These are phyloP conservation scores for Gonium pectorale DNA, from an alignment of 139 green algal genomes.

Conservation along the genomic window DNA sequence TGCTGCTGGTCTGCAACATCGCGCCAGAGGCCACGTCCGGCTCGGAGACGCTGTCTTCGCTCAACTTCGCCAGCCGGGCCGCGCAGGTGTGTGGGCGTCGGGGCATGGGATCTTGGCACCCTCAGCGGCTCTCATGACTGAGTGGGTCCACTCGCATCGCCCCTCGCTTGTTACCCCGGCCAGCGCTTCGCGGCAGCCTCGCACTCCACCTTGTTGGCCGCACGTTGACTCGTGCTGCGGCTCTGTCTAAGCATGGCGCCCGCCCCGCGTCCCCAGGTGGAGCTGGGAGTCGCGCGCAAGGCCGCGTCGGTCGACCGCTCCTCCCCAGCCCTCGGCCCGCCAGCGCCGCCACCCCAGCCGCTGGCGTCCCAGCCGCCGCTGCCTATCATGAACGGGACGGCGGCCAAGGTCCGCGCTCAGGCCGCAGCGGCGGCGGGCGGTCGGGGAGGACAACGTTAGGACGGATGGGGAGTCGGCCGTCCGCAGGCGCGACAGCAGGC, in stretches of 20 bases:
- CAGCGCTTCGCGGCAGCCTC: too few relatives aligned
- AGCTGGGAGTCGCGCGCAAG: background rate
- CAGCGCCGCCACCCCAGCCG: background rate
- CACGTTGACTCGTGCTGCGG: too few relatives aligned
- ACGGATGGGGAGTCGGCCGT: too few relatives aligned
- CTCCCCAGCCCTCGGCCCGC: background rate
- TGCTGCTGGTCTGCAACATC: conserved; percentile 78
- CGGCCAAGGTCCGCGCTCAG: conserved; percentile 33
- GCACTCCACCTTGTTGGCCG: too few relatives aligned
- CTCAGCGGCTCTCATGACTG: too few relatives aligned
- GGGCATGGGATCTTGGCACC: too few relatives aligned
- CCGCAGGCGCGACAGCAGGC: too few relatives aligned
- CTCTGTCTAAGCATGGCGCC: background rate
- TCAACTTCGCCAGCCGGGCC: conserved; percentile 78
- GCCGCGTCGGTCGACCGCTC: background rate
- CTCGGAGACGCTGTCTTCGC: conserved; percentile 74
- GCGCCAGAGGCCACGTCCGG: conserved; percentile 61
- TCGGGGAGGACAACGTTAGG: too few relatives aligned
- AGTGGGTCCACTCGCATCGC: too few relatives aligned
- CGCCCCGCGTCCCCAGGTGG: background rate
- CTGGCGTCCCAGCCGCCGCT: conserved; percentile 2
- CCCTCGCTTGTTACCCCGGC: too few relatives aligned
- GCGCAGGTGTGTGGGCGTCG: conserved; percentile 51
- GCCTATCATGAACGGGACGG: conserved; percentile 43
- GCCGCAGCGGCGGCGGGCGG: conserved; percentile 3